These are phyloP conservation scores for Lactifluus piperatus DNA, from an alignment of 768 basidiomycete genomes.

Conservation along the genomic window DNA sequence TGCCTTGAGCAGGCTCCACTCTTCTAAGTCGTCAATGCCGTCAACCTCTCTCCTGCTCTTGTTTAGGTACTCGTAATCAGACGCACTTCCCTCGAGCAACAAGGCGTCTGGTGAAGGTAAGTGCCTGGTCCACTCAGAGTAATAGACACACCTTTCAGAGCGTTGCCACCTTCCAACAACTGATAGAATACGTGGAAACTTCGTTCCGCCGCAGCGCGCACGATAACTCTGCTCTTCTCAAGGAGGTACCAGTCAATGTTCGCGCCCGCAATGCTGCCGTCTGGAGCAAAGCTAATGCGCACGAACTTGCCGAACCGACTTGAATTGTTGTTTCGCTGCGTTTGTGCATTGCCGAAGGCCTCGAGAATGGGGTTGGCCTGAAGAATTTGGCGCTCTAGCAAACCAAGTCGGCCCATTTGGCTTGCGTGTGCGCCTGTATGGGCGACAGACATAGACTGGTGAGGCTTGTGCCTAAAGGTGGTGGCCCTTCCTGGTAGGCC, in stretches of 20 bases:
- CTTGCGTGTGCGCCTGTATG: conserved; percentile 37
- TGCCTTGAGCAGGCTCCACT: conserved; percentile 78
- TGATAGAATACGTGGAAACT: conserved; percentile 98
- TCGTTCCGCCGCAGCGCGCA: conserved; percentile 79
- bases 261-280: conserved; percentile 93
- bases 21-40: conserved; percentile 85
- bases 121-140: conserved; percentile 4
- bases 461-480: conserved; percentile 35
- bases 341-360: conserved; percentile 98
- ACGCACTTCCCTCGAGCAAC: conserved; percentile 62
- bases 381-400: conserved; percentile 91
- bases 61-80: conserved; percentile 87
- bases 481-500: conserved; percentile 65
- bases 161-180: conserved; percentile 66
- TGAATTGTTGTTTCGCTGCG: conserved; percentile 96
- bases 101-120: conserved; percentile 46
- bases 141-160: conserved; percentile 52
- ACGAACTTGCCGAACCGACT: conserved; percentile 99
- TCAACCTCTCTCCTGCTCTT: conserved; percentile 88
- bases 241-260: conserved; percentile 99
- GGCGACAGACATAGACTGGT: conserved; percentile 43
- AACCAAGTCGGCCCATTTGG: conserved; percentile 69
- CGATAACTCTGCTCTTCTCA: conserved; percentile 94
- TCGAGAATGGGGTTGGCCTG: conserved; percentile 97
- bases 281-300: conserved; percentile 85